A percentile compares a stretch with the other conserved stretches of the same genome.
Evolutionary conservation across 2,329 filamentous ascomycete species (phyloP).

Genomic region (Didymella glomerata): DNA sequence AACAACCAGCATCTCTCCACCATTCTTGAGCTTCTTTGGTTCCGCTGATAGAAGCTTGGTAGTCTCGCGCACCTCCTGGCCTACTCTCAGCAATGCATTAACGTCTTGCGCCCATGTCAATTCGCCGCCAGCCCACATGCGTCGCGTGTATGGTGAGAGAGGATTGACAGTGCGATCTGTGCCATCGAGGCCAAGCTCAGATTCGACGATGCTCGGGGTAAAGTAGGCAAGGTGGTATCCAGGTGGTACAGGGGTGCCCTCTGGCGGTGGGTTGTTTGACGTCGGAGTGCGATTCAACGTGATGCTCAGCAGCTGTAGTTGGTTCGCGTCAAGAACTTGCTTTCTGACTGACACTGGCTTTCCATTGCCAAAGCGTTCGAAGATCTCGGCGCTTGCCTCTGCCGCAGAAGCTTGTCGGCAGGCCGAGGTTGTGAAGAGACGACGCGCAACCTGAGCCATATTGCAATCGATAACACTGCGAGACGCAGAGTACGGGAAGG

Average conservation of each 20-base stretch:
- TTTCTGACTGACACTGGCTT: constrained; percentile 42
- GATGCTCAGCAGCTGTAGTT: constrained; percentile 42
- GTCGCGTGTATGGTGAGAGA: constrained; percentile 72
- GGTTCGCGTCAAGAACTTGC: constrained; percentile 46
- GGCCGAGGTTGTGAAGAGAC: constrained; percentile 31
- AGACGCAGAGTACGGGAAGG: background rate
- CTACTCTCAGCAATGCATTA: constrained; percentile 34
- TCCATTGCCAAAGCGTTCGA: constrained; percentile 39
- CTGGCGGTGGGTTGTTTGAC: constrained; percentile 28
- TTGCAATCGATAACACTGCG: background rate
- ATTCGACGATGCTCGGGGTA: constrained; percentile 72
- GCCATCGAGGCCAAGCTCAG: constrained; percentile 77
- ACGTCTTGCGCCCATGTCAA: constrained; percentile 62
- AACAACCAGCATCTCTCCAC: constrained; percentile 66
- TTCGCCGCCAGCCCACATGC: constrained; percentile 92
- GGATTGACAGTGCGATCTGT: constrained; percentile 84
- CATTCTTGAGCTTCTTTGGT: constrained; percentile 59
- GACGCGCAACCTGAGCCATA: constrained; percentile 33
- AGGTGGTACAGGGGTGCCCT: constrained; percentile 61
- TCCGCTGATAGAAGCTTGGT: constrained; percentile 57
- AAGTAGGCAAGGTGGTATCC: constrained; percentile 92
- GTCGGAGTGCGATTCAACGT: constrained; percentile 40
- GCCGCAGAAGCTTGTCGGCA: constrained; percentile 34
- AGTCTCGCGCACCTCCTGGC: constrained; percentile 53
- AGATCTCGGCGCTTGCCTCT: constrained; percentile 43